Base-by-base conservation (phyloP, 441 rosid genomes). In the Flueggea neowawraea region DNA sequence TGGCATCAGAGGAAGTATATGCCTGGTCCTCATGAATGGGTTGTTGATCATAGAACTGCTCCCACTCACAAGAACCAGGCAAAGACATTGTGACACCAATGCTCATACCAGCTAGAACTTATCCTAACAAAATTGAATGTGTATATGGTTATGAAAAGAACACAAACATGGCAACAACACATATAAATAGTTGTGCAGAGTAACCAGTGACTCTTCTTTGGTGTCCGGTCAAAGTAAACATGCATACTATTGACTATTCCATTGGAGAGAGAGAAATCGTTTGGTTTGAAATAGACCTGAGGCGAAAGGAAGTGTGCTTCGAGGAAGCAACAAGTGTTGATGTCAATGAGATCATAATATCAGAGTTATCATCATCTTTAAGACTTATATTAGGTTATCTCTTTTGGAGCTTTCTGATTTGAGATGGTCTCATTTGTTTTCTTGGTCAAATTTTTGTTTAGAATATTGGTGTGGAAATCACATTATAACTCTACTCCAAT, bases 151-250 rank as follows among this genome's bases (percentile, higher is more conserved):
- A n/a, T 41, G 64, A 33, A 65, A 44, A 56, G 64, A 31, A 69
- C 28, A 17, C 10, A 58, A 39, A 55, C 13, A 11, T 60, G 6
- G 48, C 57, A 31, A 5, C 15, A 0, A 10, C 5, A 33, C 39
- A 60, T 44, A 58, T 59, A 44, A 58, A 70, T 56, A 61, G 64
- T 54, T 9, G 9, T 12, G 16, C 10, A 11, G 12, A 1, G 52
- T 16, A 22, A 58, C 56, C 12, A 47, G 12, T 47, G 50, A 4
- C 14, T 47, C n/a, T 43, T 47, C 50, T 47, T 10, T 11, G 50
- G 50, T 47, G n/a, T 47, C 50, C 10, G 67, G 78, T 75, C 82
- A 81, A 66, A 75, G 74, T 55, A 57, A 66, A 60, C 60, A 12
- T 55, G 65, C 54, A 58, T 48, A 43, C 28, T 58, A 7, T 77